Conservation (phyloP, 2,329 filamentous ascomycete genomes). For the Onygenales sp. region DNA sequence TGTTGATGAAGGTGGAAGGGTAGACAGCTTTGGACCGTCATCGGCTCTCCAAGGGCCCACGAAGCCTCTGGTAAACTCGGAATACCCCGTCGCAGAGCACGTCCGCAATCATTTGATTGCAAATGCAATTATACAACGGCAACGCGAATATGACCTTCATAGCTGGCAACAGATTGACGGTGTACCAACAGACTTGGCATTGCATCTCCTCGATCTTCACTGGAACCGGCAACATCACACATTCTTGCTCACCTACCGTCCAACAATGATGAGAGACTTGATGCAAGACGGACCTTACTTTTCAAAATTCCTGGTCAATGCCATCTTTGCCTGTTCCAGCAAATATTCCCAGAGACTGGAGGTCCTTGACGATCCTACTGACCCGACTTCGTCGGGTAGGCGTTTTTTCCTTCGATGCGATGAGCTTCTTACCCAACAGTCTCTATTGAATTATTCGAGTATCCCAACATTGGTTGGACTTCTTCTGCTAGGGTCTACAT, state of each 20-base stretch:
- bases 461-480: conserved; percentile 31
- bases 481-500: conserved; percentile 20
- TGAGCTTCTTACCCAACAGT: conserved; percentile 25
- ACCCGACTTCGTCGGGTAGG: conserved; percentile 26
- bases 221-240: conserved; percentile 33
- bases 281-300: conserved; percentile 25
- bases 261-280: conserved; percentile 29
- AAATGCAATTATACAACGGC: conserved; percentile 14
- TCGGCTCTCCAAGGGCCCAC: conserved; percentile 11
- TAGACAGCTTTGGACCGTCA: conserved; percentile 11
- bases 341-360: conserved; percentile 31
- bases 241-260: conserved; percentile 30
- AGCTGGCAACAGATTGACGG: conserved; percentile 11
- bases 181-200: conserved; percentile 20
- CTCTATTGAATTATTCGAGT: conserved; percentile 22
- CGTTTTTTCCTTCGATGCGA: conserved; percentile 32
- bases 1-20: conserved; percentile 10
- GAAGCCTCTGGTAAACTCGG: conserved; percentile 7
- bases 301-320: conserved; percentile 30
- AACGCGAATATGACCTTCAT: conserved; percentile 13
- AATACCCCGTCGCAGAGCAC: conserved; percentile 9
- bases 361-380: conserved; percentile 23
- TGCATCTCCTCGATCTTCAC: conserved; percentile 30
- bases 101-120: conserved; percentile 16
- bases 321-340: conserved; percentile 32